phyloP scores from a whole-genome alignment of 2,329 filamentous ascomycete genomes.

The Clathrospora elynae region DNA sequence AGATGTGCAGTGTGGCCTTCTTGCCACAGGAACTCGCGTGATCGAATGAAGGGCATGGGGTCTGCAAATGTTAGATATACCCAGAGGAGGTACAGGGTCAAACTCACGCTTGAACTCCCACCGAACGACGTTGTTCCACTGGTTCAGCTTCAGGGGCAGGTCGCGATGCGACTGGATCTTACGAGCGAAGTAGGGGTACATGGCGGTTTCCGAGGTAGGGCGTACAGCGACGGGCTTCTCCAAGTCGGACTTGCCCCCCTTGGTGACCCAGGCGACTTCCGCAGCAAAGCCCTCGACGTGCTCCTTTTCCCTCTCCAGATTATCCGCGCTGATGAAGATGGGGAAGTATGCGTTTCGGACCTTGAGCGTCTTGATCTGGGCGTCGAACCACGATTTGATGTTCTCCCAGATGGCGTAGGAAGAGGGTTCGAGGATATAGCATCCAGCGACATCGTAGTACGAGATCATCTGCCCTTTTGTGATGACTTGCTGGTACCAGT shows the following conservation, averaged over 20 bases:
- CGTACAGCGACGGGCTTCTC: conserved; percentile 77
- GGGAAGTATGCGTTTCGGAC: conserved; percentile 97
- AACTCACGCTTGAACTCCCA: conserved; percentile 86
- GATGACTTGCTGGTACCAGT: conserved; percentile 98
- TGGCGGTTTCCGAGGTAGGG: conserved; percentile 75
- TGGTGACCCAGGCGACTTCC: conserved; percentile 86
- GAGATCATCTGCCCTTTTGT: conserved; percentile 97
- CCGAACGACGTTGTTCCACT: conserved; percentile 94
- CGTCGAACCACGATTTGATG: conserved; percentile 64
- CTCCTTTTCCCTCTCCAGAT: conserved; percentile 84
- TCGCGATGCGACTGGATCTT: conserved; percentile 98
- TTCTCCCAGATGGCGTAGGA: conserved; percentile 72
- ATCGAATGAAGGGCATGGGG: conserved; percentile 76
- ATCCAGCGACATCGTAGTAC: conserved; percentile 79
- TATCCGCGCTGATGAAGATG: conserved; percentile 82
- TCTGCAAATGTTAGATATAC: conserved; percentile 17
- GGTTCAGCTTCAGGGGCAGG: conserved; percentile 90
- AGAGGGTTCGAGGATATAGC: conserved; percentile 75
- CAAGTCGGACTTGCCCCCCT: conserved; percentile 88
- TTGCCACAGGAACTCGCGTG: conserved; percentile 97
- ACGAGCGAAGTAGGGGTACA: conserved; percentile 95
- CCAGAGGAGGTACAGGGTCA: not conserved
- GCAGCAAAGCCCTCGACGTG: conserved; percentile 98
- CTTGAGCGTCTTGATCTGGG: conserved; percentile 83
- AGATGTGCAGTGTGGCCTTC: conserved; percentile 94